phyloP scores from a whole-genome alignment of 2,329 filamentous ascomycete species.

The Fusarium sarcochroum region DNA sequence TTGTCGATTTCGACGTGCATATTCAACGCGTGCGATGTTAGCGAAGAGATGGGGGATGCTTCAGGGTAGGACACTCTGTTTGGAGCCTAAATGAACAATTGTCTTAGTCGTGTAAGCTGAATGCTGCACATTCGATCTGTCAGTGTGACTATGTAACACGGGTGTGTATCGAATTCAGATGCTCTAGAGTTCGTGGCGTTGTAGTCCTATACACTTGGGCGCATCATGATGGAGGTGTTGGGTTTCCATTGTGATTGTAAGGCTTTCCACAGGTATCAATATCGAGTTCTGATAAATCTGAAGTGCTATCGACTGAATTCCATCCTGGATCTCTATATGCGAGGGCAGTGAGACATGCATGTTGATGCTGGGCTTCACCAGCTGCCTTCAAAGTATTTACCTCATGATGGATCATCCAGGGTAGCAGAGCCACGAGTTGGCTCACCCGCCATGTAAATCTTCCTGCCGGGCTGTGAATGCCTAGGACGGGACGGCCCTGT shows the following conservation, averaged over 20 bases:
- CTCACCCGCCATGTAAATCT: conserved; percentile 22
- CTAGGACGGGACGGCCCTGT: conserved; percentile 16
- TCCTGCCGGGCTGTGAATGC: conserved; percentile 11
- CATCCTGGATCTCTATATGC: not conserved
- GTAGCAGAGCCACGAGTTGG: conserved; percentile 39
- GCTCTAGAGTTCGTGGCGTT: conserved; percentile 14
- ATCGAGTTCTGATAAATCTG: conserved; percentile 5
- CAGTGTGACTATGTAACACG: conserved; percentile 12
- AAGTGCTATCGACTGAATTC: conserved; percentile 4
- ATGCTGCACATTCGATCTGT: conserved; percentile 5
- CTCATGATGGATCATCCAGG: conserved; percentile 4
- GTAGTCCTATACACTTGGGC: conserved; percentile 15
- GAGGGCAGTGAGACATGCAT: conserved; percentile 6
- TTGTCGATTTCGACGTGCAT: conserved; percentile 33
- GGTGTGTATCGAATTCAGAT: conserved; percentile 12
- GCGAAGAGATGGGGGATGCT: conserved; percentile 21
- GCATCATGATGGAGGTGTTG: conserved; percentile 6
- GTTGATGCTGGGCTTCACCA: conserved; percentile 5
- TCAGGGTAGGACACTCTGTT: conserved; percentile 27
- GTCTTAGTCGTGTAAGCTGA: conserved; percentile 26
- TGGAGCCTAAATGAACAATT: conserved; percentile 8
- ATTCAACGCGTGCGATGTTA: conserved; percentile 29
- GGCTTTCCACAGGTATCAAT: conserved; percentile 10
- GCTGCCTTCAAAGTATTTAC: not conserved
- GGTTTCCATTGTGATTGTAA: conserved; percentile 5